A percentile compares a stretch with the other conserved stretches of the same genome.
These are phyloP conservation scores for Mimosa pudica DNA, from an alignment of 306 rosid species.

Conservation along the genomic window DNA sequence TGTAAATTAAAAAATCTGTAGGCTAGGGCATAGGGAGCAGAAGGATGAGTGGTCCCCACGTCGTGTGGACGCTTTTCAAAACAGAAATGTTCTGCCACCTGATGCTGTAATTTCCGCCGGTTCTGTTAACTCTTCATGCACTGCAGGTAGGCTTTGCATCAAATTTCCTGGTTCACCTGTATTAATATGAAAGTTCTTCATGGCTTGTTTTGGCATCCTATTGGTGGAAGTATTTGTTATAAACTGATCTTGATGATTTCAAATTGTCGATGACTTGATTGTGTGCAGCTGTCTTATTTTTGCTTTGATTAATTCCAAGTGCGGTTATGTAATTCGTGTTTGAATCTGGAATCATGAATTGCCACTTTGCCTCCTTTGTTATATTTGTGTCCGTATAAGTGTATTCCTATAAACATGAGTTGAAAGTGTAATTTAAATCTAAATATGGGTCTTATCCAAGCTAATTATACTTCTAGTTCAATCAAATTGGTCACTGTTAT, in stretches of 20 bases:
- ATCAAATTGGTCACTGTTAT: not conserved
- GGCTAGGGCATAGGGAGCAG: conserved; percentile 99
- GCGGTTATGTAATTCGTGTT: not conserved
- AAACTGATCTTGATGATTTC: conserved; percentile 3
- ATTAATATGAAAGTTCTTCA: not conserved
- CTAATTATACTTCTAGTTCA: not conserved
- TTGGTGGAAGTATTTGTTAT: conserved; percentile 22
- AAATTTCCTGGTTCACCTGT: not conserved
- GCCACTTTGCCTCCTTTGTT: not conserved
- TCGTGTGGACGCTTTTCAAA: conserved; percentile 78
- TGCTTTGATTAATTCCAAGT: not conserved
- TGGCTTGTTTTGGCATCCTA: conserved; percentile 5
- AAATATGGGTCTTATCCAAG: not conserved
- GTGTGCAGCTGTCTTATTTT: conserved; percentile 4
- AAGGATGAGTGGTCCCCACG: conserved; percentile 98
- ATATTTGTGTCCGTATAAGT: not conserved
- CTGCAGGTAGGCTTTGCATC: conserved; percentile 64
- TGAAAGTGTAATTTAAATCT: not conserved
- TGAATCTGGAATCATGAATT: not conserved
- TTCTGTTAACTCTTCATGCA: conserved; percentile 83
- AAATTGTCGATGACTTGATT: not conserved
- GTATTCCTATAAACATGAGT: not conserved
- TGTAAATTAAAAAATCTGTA: conserved; percentile 36
- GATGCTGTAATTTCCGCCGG: conserved; percentile 90
- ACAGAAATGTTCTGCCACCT: conserved; percentile 75